Evolutionary conservation across 345 rosid species (phyloP).

Genomic region (Anacardium occidentale): DNA sequence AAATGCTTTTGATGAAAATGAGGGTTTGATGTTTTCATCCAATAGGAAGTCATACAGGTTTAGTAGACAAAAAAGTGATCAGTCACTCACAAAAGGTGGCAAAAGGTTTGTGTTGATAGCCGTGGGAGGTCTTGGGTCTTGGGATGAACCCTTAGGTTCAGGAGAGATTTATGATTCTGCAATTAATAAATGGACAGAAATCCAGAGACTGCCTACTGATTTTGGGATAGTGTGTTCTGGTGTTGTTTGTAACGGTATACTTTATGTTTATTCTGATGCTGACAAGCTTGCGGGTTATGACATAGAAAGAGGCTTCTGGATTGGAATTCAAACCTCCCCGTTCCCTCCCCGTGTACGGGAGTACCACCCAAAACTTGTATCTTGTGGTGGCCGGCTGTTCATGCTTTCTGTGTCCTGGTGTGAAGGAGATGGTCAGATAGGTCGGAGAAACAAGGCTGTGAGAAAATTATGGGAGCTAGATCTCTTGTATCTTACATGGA

Average conservation of each 20-base stretch:
- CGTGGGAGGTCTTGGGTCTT: conserved; percentile 79
- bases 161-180: conserved; percentile 87
- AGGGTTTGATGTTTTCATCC: conserved; percentile 27
- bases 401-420: conserved; percentile 99
- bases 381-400: conserved; percentile 64
- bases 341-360: conserved; percentile 90
- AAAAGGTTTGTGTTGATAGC: conserved; percentile 71
- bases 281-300: conserved; percentile 93
- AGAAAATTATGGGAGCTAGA: conserved; percentile 96
- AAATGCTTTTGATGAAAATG: conserved; percentile 53
- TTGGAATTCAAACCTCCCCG: conserved; percentile 71
- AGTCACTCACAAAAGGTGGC: conserved; percentile 35
- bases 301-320: conserved; percentile 90
- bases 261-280: conserved; percentile 82
- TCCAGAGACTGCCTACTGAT: conserved; percentile 70
- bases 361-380: conserved; percentile 88
- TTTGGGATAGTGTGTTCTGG: conserved; percentile 78
- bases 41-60: conserved; percentile 52
- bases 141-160: conserved; percentile 90
- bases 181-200: conserved; percentile 84
- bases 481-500: conserved; percentile 79
- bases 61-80: conserved; percentile 55
- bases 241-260: conserved; percentile 73
- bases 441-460: conserved; percentile 92
- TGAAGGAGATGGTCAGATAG: conserved; percentile 93